Conservation (phyloP, 2,329 filamentous ascomycete genomes). For the Xylariaceae sp. region DNA sequence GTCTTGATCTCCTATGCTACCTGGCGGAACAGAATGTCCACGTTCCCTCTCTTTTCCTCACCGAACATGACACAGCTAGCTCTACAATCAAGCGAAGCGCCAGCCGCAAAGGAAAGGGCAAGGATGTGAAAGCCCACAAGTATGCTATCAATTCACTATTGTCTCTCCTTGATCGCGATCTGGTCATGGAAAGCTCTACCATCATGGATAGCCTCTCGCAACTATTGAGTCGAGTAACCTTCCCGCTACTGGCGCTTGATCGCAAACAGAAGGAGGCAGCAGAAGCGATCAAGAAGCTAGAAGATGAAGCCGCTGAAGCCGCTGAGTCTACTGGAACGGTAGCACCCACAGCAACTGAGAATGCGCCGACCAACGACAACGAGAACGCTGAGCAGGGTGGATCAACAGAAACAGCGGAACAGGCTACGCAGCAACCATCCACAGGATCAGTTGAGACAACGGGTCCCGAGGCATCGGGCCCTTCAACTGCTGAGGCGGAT, state of each 20-base stretch:
- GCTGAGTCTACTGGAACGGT: slow-evolving; percentile 20
- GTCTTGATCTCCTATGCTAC: slow-evolving; percentile 81
- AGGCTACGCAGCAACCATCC: slow-evolving; percentile 22
- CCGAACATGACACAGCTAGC: slow-evolving; percentile 80
- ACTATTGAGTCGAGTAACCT: slow-evolving; percentile 84
- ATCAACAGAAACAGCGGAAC: slow-evolving; percentile 25
- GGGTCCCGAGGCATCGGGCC: slow-evolving; percentile 29
- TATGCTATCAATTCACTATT: slow-evolving; percentile 92
- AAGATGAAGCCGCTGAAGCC: slow-evolving; percentile 31
- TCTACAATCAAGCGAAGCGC: slow-evolving; percentile 75
- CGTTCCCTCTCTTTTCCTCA: slow-evolving; percentile 88
- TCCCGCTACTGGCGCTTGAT: slow-evolving; percentile 79
- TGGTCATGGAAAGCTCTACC: slow-evolving; percentile 95
- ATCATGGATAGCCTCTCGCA: slow-evolving; percentile 94
- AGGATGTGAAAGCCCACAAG: slow-evolving; percentile 81
- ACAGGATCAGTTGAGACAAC: slow-evolving; percentile 26
- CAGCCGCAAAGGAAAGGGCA: slow-evolving; percentile 84
- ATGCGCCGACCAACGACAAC: slow-evolving; percentile 14
- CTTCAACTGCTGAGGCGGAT: slow-evolving; percentile 38
- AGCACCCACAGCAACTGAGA: slow-evolving; percentile 11
- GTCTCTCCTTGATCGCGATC: slow-evolving; percentile 83
- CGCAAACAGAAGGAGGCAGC: slow-evolving; percentile 59
- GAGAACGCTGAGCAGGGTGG: slow-evolving; percentile 14
- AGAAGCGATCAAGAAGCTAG: slow-evolving; percentile 42
- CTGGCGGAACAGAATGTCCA: slow-evolving; percentile 84